phyloP scores from a whole-genome alignment of 352 stramenopile species.

The Pythium utonaiense region DNA sequence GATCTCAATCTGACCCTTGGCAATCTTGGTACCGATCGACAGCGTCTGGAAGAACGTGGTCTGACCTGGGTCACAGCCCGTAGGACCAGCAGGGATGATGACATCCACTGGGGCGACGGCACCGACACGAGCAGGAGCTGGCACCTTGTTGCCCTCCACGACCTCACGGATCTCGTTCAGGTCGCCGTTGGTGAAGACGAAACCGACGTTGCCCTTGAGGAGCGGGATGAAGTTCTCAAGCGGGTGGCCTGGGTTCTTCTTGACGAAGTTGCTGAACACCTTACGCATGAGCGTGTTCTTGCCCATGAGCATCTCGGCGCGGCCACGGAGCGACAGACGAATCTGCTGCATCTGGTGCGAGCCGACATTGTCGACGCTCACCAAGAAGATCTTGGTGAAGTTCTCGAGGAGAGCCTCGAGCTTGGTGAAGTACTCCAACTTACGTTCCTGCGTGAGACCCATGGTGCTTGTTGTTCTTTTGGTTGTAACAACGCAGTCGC shows the following conservation, averaged over 20 bases:
- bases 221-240: conserved; percentile 86
- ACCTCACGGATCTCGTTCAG: conserved; percentile 90
- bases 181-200: conserved; percentile 99
- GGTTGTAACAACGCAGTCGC: conserved; percentile 68
- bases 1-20: conserved; percentile 99
- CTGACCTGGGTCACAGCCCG: conserved; percentile 98
- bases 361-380: conserved; percentile 99
- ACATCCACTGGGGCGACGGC: conserved; percentile 95
- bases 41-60: conserved; percentile 99
- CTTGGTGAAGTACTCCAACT: conserved; percentile 97
- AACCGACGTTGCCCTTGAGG: conserved; percentile 97
- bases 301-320: conserved; percentile 98
- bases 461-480: conserved; percentile 51
- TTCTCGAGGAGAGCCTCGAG: conserved; percentile 94
- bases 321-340: conserved; percentile 92
- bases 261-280: conserved; percentile 95
- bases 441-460: conserved; percentile 96
- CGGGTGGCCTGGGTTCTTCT: conserved; percentile 96
- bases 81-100: conserved; percentile 95
- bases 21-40: conserved; percentile 99
- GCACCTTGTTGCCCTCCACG: conserved; percentile 89
- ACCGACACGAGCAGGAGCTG: conserved; percentile 96
- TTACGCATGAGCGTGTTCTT: conserved; percentile 99
- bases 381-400: conserved; percentile 98
- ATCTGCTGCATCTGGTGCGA: conserved; percentile 99